These are phyloP conservation scores for Podaxis sp. DNA, from an alignment of 768 basidiomycete genomes.

Conservation along the genomic window DNA sequence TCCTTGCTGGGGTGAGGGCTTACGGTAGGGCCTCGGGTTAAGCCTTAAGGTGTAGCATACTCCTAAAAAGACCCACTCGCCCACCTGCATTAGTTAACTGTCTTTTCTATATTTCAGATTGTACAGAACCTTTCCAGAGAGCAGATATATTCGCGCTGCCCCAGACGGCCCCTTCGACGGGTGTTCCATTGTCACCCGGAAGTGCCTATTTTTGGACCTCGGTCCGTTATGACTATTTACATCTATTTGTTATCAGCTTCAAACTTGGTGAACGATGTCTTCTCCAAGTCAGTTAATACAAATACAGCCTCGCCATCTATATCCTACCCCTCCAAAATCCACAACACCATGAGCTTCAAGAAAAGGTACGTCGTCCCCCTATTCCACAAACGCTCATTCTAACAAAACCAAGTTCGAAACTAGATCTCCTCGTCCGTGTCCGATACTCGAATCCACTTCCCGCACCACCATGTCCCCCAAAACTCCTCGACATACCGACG, in stretches of 20 bases:
- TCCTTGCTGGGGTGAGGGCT: no score
- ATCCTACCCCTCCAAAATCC: neutral
- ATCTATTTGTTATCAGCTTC: constrained; percentile 3
- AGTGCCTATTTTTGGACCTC: constrained; percentile 1
- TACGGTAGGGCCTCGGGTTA: no score
- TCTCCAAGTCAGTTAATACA: no score
- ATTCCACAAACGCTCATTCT: constrained; percentile 15
- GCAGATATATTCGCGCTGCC: neutral
- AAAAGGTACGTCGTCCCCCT: constrained; percentile 40
- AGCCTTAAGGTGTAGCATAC: no score
- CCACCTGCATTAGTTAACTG: no score
- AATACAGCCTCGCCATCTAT: no score
- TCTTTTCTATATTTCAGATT: no score
- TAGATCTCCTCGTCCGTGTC: constrained; percentile 90
- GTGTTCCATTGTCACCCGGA: neutral
- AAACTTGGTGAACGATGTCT: neutral
- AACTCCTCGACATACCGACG: constrained; percentile 90
- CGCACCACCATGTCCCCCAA: constrained; percentile 95
- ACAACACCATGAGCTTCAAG: constrained; percentile 48
- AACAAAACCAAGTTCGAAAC: constrained; percentile 45
- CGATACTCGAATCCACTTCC: constrained; percentile 95
- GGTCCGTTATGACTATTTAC: neutral
- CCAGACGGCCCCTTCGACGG: no score
- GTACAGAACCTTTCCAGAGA: no score
- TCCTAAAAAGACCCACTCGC: no score